Conservation (phyloP, 768 basidiomycete genomes). For the Phlebiopsis flavidoalba region DNA sequence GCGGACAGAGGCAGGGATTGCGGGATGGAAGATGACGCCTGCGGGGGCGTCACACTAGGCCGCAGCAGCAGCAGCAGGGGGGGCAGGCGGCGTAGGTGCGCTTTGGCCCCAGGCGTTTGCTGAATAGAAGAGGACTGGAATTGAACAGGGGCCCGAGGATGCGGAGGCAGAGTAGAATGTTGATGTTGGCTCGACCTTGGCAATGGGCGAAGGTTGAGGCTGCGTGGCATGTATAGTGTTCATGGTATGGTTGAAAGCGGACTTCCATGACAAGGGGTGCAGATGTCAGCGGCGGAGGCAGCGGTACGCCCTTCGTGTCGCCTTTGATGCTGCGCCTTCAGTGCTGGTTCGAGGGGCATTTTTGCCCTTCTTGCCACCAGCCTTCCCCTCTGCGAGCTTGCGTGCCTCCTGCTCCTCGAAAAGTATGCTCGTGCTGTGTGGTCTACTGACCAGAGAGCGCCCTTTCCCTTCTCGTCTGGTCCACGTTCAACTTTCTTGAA, state of each 20-base stretch:
- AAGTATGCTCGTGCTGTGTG: constrained; percentile 59
- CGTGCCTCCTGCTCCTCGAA: constrained; percentile 70
- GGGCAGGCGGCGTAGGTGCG: constrained; percentile 14
- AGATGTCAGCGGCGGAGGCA: constrained; percentile 68
- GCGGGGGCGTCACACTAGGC: constrained; percentile 8
- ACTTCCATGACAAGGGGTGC: constrained; percentile 52
- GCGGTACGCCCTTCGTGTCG: constrained; percentile 47
- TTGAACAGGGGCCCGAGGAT: constrained; percentile 4
- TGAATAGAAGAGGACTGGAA: not conserved
- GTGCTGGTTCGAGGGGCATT: constrained; percentile 50
- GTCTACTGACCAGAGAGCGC: constrained; percentile 91
- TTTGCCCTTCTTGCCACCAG: constrained; percentile 59
- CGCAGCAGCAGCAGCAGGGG: too few relatives aligned
- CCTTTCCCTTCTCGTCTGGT: constrained; percentile 83
- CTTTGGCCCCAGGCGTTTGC: constrained; percentile 21
- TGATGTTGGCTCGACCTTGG: constrained; percentile 20
- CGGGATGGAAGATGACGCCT: constrained; percentile 14
- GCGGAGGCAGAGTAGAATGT: not conserved
- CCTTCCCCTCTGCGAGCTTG: constrained; percentile 34
- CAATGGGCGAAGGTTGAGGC: not conserved
- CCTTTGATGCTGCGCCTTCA: constrained; percentile 70
- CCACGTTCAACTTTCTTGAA: constrained; percentile 89
- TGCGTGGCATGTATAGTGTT: constrained; percentile 8
- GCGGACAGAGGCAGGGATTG: constrained; percentile 42
- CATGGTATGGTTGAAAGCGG: not conserved